Base-by-base conservation (phyloP, 2,329 filamentous ascomycete genomes). In the Penicillium expansum region DNA sequence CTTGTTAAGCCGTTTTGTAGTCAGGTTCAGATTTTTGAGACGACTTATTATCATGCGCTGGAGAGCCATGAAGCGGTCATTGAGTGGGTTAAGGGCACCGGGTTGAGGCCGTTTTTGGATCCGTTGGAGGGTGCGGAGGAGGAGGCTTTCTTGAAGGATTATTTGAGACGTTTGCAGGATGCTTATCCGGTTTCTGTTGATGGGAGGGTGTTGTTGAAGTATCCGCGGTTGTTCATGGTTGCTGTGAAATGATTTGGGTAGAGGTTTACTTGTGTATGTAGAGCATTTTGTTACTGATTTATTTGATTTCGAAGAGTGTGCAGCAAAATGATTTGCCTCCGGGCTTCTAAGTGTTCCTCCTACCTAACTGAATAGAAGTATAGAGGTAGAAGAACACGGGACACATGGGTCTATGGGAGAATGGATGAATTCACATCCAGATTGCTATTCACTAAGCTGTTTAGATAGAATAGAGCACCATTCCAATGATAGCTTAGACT, bases 61-160 rank as follows among this genome's bases (percentile, higher is more conserved):
- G 71, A 76, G 3, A 76, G 73, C 22, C 81, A 81, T 20, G 59
- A 69, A 13, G 79, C 75, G 1, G 80, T 86, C 41, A 79, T 86
- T 6, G 83, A 85, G 67, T 86, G 84, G 84, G 80, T 86, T 3
- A 81, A 79, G 60, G 80, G 82, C 0, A 84, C 82, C 0, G 84
- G 82, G 0, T 65, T 86, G 61, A 74, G 77, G 61, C 84, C 84
- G 0, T 86, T 77, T 62, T 51, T 86, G 52, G 76, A 84, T 44
- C 71, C 75, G 4, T 71, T 86, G 37, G 67, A 70, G 1, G 63
- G 65, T 4, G 69, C 71, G 2, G 74, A 80, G 32, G 76, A 71
- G 57, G 67, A 74, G 10, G 74, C 47, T 1, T 86, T 80, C 61
- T 57, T 84, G 51, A 52, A 66, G 0, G 74, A 73, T 39, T 86